Base-by-base conservation (phyloP, 2,329 filamentous ascomycete genomes). In the Chaetoscypha palmicola region DNA sequence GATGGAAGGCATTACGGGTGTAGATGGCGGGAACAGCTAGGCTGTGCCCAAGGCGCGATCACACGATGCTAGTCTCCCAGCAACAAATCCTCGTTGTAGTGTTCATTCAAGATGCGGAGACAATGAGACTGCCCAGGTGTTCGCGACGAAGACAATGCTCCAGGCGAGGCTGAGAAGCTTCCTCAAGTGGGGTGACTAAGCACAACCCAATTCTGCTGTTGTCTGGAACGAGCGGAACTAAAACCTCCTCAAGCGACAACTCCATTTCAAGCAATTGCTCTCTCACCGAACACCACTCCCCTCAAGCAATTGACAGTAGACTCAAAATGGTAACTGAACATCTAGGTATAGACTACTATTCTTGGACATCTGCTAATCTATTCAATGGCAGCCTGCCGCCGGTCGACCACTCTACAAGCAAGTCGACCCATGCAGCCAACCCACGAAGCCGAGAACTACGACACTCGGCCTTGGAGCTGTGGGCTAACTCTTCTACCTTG, bases 1-100 rank as follows among this genome's bases (percentile, higher is more conserved):
- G 34, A 64, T 58, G 10, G 63, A 66, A 17, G 64, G 62, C 63
- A 66, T 67, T 28, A 38, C 58, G 47, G 9, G 5, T 22, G 35
- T 20, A 14, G 28, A 9, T 14, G 17, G 26, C 24, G 5, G 16
- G 38, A 10, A 40, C 24, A 40, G 38, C 38, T 30, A 21, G 14
- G 19, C 26, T 32, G 24, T n/a, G n/a, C n/a, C n/a, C n/a, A n/a
- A n/a, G n/a, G n/a, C n/a, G n/a, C n/a, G n/a, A n/a, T n/a, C n/a
- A n/a, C n/a, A n/a, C n/a, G n/a, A n/a, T n/a, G n/a, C n/a, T n/a
- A n/a, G n/a, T n/a, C n/a, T n/a, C n/a, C n/a, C n/a, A n/a, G n/a
- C n/a, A n/a, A n/a, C n/a, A n/a, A n/a, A n/a, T n/a, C n/a, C n/a
- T n/a, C n/a, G n/a, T n/a, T n/a, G n/a, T n/a, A n/a, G n/a, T n/a